These are phyloP conservation scores for Royoungia palumana DNA, from an alignment of 768 basidiomycete species.

Conservation along the genomic window DNA sequence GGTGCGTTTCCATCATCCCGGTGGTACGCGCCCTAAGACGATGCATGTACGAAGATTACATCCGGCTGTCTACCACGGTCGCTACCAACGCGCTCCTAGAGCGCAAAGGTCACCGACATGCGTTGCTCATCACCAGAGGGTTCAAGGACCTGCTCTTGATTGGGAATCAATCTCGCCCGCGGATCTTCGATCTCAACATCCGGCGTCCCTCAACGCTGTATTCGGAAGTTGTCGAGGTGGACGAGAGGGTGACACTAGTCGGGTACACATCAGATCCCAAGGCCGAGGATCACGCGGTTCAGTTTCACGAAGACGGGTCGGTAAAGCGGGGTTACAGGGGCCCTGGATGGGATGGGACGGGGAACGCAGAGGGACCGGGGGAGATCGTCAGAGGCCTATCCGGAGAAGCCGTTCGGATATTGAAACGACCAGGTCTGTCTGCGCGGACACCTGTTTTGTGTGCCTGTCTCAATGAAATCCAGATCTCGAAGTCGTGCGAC, in stretches of 20 bases:
- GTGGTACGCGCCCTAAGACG: neutral
- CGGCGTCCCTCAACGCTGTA: slow-evolving; percentile 75
- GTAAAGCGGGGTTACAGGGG: slow-evolving; percentile 69
- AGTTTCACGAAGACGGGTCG: slow-evolving; percentile 72
- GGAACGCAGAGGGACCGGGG: slow-evolving; percentile 74
- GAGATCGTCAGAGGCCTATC: slow-evolving; percentile 78
- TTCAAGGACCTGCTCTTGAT: slow-evolving; percentile 91
- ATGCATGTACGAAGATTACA: slow-evolving; percentile 62
- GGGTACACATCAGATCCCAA: slow-evolving; percentile 90
- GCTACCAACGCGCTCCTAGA: slow-evolving; percentile 96
- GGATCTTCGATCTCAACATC: slow-evolving; percentile 94
- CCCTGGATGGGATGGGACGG: slow-evolving; percentile 68
- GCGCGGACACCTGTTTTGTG: neutral
- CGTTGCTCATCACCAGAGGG: slow-evolving; percentile 85
- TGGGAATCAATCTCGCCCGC: slow-evolving; percentile 91
- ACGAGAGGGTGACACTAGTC: slow-evolving; percentile 92
- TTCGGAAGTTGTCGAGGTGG: slow-evolving; percentile 58
- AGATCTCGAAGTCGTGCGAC: slow-evolving; percentile 54
- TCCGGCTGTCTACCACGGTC: slow-evolving; percentile 89
- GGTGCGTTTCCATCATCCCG: slow-evolving; percentile 41
- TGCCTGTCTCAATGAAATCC: neutral
- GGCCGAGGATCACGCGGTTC: slow-evolving; percentile 68
- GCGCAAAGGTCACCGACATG: slow-evolving; percentile 90
- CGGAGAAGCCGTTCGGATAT: slow-evolving; percentile 84
- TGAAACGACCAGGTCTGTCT: slow-evolving; percentile 59